These are phyloP conservation scores for Scleroderma citrinum DNA, from an alignment of 768 basidiomycete genomes.

Conservation along the genomic window DNA sequence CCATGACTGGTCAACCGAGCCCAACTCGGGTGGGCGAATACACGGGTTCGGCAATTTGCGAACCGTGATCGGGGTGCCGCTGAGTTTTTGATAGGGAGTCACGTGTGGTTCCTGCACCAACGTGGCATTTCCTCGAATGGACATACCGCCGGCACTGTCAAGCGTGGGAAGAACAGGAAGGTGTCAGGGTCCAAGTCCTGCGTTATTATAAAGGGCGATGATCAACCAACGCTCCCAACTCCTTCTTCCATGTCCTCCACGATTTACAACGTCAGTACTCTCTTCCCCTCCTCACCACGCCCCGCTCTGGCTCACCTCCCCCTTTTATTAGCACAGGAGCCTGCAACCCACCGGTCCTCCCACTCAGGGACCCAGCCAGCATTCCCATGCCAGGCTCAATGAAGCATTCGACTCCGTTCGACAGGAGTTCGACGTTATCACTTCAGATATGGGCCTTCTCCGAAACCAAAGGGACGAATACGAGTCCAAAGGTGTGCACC, in stretches of 20 bases:
- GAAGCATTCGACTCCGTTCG: slow-evolving; percentile 79
- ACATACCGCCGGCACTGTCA: slow-evolving; percentile 31
- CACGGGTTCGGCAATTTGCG: neutral
- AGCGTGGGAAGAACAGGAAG: slow-evolving; percentile 30
- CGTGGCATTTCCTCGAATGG: slow-evolving; percentile 19
- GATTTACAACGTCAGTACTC: slow-evolving; percentile 32
- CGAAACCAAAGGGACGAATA: slow-evolving; percentile 83
- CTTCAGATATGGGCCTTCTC: slow-evolving; percentile 58
- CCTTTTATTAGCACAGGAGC: slow-evolving; percentile 40
- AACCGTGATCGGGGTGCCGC: slow-evolving; percentile 12
- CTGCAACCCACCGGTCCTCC: slow-evolving; percentile 49
- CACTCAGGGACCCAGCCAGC: slow-evolving; percentile 36
- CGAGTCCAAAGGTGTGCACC: slow-evolving; percentile 73
- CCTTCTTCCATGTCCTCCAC: slow-evolving; percentile 31
- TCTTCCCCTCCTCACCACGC: neutral
- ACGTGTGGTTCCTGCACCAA: slow-evolving; percentile 26
- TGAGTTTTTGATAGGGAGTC: slow-evolving; percentile 12
- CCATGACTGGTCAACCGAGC: slow-evolving; percentile 12
- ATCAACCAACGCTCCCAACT: slow-evolving; percentile 36
- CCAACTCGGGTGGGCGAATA: no score
- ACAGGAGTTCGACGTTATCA: slow-evolving; percentile 76
- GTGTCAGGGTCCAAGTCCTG: slow-evolving; percentile 29
- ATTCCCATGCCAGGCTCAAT: slow-evolving; percentile 46
- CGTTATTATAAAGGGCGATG: slow-evolving; percentile 35
- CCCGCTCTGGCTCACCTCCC: slow-evolving; percentile 13